A percentile compares a stretch with the other conserved stretches of the same genome.
phyloP scores from a whole-genome alignment of 768 basidiomycete species.

The Xanthoconium stramineum region DNA sequence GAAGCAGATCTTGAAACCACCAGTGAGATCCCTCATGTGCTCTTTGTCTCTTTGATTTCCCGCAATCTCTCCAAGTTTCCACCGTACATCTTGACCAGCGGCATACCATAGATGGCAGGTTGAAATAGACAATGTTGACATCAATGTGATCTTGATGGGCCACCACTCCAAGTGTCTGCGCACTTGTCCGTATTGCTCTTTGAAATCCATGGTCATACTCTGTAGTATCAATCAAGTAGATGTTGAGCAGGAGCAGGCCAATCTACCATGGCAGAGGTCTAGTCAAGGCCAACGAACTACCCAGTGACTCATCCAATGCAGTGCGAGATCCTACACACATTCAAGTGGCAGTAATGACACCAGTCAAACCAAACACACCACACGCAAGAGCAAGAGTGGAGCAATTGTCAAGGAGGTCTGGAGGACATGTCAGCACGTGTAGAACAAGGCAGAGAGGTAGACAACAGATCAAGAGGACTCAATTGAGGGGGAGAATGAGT shows the following conservation, averaged over 20 bases:
- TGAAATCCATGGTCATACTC: slow-evolving; percentile 23
- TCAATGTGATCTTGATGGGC: slow-evolving; percentile 31
- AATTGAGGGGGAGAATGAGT: too few relatives aligned
- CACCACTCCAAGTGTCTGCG: slow-evolving; percentile 34
- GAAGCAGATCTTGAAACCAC: slow-evolving; percentile 47
- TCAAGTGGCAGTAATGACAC: too few relatives aligned
- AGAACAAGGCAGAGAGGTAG: too few relatives aligned
- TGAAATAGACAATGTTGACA: slow-evolving; percentile 44
- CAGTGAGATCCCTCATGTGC: slow-evolving; percentile 58
- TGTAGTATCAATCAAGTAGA: slow-evolving; percentile 31
- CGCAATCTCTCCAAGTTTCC: slow-evolving; percentile 35
- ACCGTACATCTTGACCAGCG: slow-evolving; percentile 47
- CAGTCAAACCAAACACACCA: too few relatives aligned
- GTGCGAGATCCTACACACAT: too few relatives aligned
- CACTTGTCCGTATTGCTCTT: slow-evolving; percentile 36
- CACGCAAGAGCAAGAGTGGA: too few relatives aligned
- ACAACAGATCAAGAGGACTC: too few relatives aligned
- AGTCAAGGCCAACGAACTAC: too few relatives aligned
- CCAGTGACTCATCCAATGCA: too few relatives aligned
- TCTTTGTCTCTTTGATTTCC: slow-evolving; percentile 48
- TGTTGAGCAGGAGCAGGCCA: slow-evolving; percentile 41
- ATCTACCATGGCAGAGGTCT: too few relatives aligned
- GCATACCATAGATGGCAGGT: slow-evolving; percentile 53
- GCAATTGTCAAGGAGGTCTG: too few relatives aligned
- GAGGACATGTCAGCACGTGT: too few relatives aligned